Conservation (phyloP, 106 monocot genomes). For the Allium fistulosum region DNA sequence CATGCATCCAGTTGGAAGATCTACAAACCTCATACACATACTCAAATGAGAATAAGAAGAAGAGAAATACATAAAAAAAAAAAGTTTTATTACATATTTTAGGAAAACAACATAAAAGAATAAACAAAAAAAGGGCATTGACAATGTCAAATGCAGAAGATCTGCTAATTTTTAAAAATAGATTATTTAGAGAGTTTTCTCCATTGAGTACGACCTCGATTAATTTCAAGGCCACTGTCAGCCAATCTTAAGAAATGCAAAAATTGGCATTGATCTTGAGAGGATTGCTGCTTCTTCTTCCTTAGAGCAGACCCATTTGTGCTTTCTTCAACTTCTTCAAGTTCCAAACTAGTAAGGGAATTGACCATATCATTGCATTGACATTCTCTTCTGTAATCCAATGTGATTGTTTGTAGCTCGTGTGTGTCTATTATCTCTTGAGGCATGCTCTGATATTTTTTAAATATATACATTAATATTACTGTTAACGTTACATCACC, state of each 20-base stretch:
- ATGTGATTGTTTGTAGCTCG: slow-evolving; percentile 88
- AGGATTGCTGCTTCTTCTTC: slow-evolving; percentile 11
- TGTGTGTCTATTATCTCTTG: slow-evolving; percentile 92
- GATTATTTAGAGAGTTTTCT: slow-evolving; percentile 51
- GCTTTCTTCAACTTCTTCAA: slow-evolving; percentile 1
- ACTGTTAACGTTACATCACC: not conserved
- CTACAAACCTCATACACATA: too few species aligned
- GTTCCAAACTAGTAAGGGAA: slow-evolving; percentile 75
- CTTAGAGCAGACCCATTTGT: slow-evolving; percentile 25
- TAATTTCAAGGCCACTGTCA: slow-evolving; percentile 68
- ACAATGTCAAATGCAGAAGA: too few species aligned
- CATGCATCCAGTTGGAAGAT: too few species aligned
- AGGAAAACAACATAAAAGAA: too few species aligned
- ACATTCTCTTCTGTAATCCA: slow-evolving; percentile 95
- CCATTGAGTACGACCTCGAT: slow-evolving; percentile 85
- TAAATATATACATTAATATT: not conserved
- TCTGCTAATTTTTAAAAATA: not conserved
- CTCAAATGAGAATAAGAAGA: too few species aligned
- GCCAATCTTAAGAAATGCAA: slow-evolving; percentile 76
- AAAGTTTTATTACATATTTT: too few species aligned
- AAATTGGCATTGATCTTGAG: slow-evolving; percentile 31
- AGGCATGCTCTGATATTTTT: slow-evolving; percentile 75
- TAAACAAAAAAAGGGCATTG: too few species aligned
- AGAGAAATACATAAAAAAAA: too few species aligned
- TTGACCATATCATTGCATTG: slow-evolving; percentile 90